phyloP scores from a whole-genome alignment of 2,329 filamentous ascomycete species.

The Hypoxylon sp. region DNA sequence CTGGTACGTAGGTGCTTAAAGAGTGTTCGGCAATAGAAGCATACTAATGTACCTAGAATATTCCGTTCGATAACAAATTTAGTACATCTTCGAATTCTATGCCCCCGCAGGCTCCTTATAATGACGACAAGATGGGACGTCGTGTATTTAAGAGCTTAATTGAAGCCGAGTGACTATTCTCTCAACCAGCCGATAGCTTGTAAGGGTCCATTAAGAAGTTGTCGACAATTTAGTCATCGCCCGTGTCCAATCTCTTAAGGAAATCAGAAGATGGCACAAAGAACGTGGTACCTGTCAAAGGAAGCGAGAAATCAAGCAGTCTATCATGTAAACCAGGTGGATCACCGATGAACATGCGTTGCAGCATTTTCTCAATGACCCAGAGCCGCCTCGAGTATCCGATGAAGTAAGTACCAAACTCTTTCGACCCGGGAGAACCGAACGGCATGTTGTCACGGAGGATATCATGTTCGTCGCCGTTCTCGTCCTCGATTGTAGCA shows the following conservation, averaged over 20 bases:
- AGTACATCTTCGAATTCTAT: too few species aligned
- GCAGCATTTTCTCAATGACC: constrained; percentile 71
- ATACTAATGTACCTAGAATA: too few species aligned
- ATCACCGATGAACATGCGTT: constrained; percentile 70
- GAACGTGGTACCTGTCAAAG: constrained; percentile 67
- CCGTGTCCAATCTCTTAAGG: constrained; percentile 17
- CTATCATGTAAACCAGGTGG: constrained; percentile 69
- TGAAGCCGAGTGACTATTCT: not conserved
- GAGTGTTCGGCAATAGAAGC: too few species aligned
- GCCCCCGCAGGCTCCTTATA: not conserved
- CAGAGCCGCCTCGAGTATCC: constrained; percentile 67
- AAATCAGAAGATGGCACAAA: constrained; percentile 62
- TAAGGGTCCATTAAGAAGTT: not conserved
- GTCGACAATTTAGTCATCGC: not conserved
- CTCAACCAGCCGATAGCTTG: not conserved
- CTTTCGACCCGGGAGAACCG: constrained; percentile 64
- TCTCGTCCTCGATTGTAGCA: constrained; percentile 66
- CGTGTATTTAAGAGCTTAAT: not conserved
- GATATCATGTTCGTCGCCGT: constrained; percentile 66
- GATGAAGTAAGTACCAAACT: constrained; percentile 73
- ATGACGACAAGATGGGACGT: not conserved
- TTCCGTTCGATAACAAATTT: too few species aligned
- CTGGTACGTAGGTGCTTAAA: too few species aligned
- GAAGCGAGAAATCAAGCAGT: constrained; percentile 67
- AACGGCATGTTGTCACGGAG: constrained; percentile 74